Percentiles rank a stretch among this genome's conserved stretches.
phyloP scores from a whole-genome alignment of 2,329 filamentous ascomycete species.

The Leptosphaerulina australis region DNA sequence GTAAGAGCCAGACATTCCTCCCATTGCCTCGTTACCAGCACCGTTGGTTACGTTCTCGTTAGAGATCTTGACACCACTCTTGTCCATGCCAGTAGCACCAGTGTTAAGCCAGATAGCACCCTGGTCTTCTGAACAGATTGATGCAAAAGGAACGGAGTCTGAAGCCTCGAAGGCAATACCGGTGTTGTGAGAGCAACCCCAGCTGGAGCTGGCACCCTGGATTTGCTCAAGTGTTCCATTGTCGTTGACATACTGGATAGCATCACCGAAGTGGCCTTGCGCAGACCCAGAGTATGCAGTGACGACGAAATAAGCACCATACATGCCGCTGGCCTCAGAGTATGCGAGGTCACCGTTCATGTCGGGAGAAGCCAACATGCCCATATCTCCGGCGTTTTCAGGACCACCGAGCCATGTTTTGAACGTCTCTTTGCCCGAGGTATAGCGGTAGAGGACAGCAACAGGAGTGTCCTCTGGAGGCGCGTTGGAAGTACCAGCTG shows the following conservation, averaged over 20 bases:
- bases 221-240: constrained; percentile 60
- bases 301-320: constrained; percentile 68
- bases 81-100: constrained; percentile 64
- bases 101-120: constrained; percentile 70
- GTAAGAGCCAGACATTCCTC: constrained; percentile 68
- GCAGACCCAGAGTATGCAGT: constrained; percentile 63
- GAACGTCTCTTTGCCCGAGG: constrained; percentile 61
- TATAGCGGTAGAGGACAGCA: constrained; percentile 65
- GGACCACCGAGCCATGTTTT: constrained; percentile 66
- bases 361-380: constrained; percentile 60
- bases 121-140: constrained; percentile 66
- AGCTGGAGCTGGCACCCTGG: constrained; percentile 60
- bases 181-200: constrained; percentile 69
- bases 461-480: constrained; percentile 59
- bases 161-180: constrained; percentile 68
- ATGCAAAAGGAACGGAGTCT: constrained; percentile 63
- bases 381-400: constrained; percentile 54
- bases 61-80: constrained; percentile 65
- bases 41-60: constrained; percentile 68
- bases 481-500: constrained; percentile 57
- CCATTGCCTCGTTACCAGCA: constrained; percentile 63
- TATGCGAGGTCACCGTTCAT: constrained; percentile 68
- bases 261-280: constrained; percentile 65
- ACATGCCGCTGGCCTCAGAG: constrained; percentile 61
- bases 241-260: constrained; percentile 57